phyloP scores from a whole-genome alignment of 2,329 filamentous ascomycete species.

The Fusarium penzigii region DNA sequence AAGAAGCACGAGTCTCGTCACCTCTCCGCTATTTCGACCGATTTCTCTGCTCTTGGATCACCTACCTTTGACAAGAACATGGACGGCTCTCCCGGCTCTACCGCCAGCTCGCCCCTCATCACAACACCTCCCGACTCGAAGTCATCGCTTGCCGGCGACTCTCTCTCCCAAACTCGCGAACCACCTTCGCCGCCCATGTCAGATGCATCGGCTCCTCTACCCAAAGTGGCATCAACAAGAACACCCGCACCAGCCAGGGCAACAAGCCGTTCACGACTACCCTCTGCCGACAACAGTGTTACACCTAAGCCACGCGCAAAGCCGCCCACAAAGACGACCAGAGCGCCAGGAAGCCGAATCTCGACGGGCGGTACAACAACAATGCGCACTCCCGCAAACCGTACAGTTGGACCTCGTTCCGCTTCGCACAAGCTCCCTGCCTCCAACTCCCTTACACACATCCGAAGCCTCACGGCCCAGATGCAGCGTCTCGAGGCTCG shows the following conservation, averaged over 20 bases:
- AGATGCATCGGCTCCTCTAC: slow-evolving; percentile 69
- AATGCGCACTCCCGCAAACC: slow-evolving; percentile 49
- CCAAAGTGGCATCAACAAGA: slow-evolving; percentile 44
- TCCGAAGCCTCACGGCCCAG: slow-evolving; percentile 89
- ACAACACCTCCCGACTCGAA: slow-evolving; percentile 79
- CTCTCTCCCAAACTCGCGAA: slow-evolving; percentile 69
- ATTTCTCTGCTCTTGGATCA: slow-evolving; percentile 65
- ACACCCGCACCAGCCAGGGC: slow-evolving; percentile 35
- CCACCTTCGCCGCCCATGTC: slow-evolving; percentile 94
- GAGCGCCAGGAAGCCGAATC: slow-evolving; percentile 41
- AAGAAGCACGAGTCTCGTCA: slow-evolving; percentile 67
- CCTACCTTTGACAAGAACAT: slow-evolving; percentile 72
- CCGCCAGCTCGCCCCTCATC: slow-evolving; percentile 87
- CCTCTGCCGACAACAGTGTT: slow-evolving; percentile 53
- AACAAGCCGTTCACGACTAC: slow-evolving; percentile 46
- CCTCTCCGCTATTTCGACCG: slow-evolving; percentile 60
- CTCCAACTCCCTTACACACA: slow-evolving; percentile 81
- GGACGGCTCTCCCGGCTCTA: slow-evolving; percentile 76
- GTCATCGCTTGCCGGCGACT: slow-evolving; percentile 56
- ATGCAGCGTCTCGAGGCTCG: slow-evolving; percentile 96
- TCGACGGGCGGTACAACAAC: slow-evolving; percentile 49
- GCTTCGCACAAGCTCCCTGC: slow-evolving; percentile 53
- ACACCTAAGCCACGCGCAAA: slow-evolving; percentile 61
- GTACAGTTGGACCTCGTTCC: slow-evolving; percentile 58
- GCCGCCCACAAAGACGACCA: slow-evolving; percentile 38